phyloP scores from a whole-genome alignment of 2,329 filamentous ascomycete genomes.

The Chaetomium sp. region DNA sequence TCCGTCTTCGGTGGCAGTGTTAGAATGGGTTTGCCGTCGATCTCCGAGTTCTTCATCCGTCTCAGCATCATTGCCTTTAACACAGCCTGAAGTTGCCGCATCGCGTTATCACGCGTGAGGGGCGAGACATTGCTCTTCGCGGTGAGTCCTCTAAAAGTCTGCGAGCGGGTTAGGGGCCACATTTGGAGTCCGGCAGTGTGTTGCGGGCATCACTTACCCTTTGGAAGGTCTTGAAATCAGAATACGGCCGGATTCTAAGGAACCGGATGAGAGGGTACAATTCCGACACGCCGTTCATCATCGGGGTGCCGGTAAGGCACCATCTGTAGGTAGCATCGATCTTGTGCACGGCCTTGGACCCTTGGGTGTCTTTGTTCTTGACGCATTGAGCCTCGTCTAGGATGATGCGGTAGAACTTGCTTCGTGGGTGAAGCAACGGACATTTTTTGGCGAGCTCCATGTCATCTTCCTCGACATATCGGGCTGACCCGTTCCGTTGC shows the following conservation, averaged over 20 bases:
- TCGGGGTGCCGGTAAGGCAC: conserved; percentile 79
- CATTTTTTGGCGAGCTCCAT: conserved; percentile 45
- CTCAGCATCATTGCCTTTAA: conserved; percentile 81
- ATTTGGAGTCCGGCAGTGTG: conserved; percentile 9
- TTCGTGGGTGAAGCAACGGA: conserved; percentile 62
- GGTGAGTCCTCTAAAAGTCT: conserved; percentile 46
- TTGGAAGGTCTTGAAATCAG: conserved; percentile 63
- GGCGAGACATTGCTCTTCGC: conserved; percentile 43
- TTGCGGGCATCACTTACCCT: conserved; percentile 43
- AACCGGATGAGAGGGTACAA: conserved; percentile 78
- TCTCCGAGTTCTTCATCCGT: conserved; percentile 75
- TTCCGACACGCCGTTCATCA: conserved; percentile 85
- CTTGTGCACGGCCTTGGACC: conserved; percentile 60
- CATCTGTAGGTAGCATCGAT: conserved; percentile 66
- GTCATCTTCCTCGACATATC: conserved; percentile 39
- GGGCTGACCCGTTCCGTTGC: conserved; percentile 47
- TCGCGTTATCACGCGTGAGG: conserved; percentile 59
- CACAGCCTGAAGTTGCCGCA: conserved; percentile 72
- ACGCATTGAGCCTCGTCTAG: conserved; percentile 81
- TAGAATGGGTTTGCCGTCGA: conserved; percentile 79
- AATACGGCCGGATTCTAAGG: conserved; percentile 75
- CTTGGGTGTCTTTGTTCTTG: conserved; percentile 70
- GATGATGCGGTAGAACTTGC: conserved; percentile 68
- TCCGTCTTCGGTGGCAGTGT: conserved; percentile 67
- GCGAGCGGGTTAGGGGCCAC: conserved; percentile 23